Percentiles rank a stretch among this genome's conserved stretches.
Conservation (phyloP, 176 grass and related monocot species). For the Avena atlantica region DNA sequence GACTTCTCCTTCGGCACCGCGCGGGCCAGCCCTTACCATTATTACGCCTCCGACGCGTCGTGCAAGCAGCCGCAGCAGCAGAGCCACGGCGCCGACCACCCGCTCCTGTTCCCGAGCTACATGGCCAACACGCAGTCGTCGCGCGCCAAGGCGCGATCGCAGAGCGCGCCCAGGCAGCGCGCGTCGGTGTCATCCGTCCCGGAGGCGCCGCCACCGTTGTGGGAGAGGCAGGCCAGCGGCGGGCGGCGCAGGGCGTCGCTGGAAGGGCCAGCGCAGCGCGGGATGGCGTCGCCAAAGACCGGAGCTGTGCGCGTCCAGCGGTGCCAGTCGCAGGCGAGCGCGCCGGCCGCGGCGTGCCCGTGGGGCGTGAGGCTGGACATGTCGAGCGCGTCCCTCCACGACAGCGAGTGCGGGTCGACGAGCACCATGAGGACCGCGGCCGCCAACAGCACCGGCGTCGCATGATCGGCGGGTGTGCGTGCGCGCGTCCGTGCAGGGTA, state of each 20-base stretch:
- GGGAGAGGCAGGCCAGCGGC: constrained; percentile 57
- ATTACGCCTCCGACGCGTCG: background rate
- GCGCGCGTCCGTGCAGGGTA: background rate
- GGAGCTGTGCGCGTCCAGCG: constrained; percentile 45
- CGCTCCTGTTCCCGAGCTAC: constrained; percentile 70
- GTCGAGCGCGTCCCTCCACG: constrained; percentile 66
- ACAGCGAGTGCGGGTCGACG: constrained; percentile 83
- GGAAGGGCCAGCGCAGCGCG: constrained; percentile 47
- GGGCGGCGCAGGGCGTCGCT: constrained; percentile 55
- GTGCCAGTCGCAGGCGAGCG: constrained; percentile 56
- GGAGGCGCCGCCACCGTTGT: background rate
- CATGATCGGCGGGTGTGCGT: constrained; percentile 2
- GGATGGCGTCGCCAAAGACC: background rate
- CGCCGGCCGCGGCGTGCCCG: constrained; percentile 49
- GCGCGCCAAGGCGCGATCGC: constrained; percentile 73
- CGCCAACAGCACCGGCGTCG: constrained; percentile 47
- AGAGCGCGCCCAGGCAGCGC: constrained; percentile 75
- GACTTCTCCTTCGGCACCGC: constrained; percentile 83
- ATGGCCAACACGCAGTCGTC: constrained; percentile 91
- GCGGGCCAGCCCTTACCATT: constrained; percentile 48
- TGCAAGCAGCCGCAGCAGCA: constrained; percentile 27
- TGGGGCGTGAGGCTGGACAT: constrained; percentile 71
- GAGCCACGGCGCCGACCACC: constrained; percentile 36
- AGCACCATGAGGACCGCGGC: constrained; percentile 74
- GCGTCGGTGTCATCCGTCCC: constrained; percentile 49